A percentile compares a stretch with the other conserved stretches of the same genome.
Conservation (phyloP, 345 rosid species). For the Moricandia arvensis region DNA sequence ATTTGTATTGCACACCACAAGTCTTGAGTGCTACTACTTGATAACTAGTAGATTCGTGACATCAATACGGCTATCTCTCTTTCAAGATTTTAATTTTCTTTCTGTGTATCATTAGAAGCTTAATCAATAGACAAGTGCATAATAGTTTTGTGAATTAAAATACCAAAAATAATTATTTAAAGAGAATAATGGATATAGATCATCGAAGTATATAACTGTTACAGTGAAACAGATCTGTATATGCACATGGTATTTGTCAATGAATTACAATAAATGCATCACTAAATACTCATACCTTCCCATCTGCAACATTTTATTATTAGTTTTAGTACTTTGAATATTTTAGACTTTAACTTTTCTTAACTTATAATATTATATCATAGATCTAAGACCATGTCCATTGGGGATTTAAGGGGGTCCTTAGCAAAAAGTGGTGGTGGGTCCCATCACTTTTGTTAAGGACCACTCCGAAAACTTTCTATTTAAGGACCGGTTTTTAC, state of each 20-base stretch:
- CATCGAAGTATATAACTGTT: neutral
- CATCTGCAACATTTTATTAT: conserved; percentile 17
- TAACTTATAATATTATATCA: neutral
- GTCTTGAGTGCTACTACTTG: conserved; percentile 11
- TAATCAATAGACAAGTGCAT: neutral
- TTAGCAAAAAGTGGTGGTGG: too few species aligned
- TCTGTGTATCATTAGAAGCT: neutral
- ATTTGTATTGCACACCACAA: neutral
- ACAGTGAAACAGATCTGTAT: conserved; percentile 9
- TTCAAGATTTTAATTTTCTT: neutral
- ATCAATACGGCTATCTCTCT: neutral
- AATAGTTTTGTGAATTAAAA: neutral
- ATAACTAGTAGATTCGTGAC: neutral
- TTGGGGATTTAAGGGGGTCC: too few species aligned
- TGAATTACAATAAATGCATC: conserved; percentile 25
- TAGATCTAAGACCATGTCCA: too few species aligned
- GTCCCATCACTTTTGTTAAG: too few species aligned
- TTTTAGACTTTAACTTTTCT: neutral
- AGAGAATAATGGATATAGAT: neutral
- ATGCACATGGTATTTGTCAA: conserved; percentile 25
- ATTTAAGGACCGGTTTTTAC: too few species aligned
- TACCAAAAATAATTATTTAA: neutral
- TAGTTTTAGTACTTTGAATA: neutral
- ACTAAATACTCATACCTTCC: conserved; percentile 19
- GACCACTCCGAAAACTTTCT: too few species aligned